Evolutionary conservation across 306 rosid genomes (phyloP), one percentile per base, ranked within the genome.

Genomic region (Medicago ruthenica): DNA sequence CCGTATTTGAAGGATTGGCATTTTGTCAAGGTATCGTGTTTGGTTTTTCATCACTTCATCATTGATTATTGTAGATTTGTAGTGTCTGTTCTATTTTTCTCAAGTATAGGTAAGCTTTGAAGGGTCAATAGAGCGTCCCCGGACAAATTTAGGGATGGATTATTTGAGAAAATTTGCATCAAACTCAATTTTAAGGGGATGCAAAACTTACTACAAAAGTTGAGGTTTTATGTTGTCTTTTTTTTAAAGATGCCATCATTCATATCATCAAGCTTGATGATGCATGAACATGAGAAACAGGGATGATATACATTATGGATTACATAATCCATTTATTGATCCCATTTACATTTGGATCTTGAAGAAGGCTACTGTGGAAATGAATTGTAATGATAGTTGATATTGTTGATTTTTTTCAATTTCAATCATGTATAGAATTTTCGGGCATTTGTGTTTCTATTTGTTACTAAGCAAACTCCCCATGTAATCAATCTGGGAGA

Each of bases 1-100:
- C 89, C 87, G 9, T 95, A 95, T 86, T 85, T 95, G 88, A 95
- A 95, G 89, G 97, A 95, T 80, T 95, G 99, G 97, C 99, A 95
- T 91, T 90, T 95, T 82, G 96, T 90, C 7, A 95, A 90, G 97
- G 99, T 92, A 69, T 50, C 15, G 18, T 41, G 61, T 74, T 64
- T 11, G 7, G 47, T 58, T 61, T 9, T 61, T 76, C 17, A 5
- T 34, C 27, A 24, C 15, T 70, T 76, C 47, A 50, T 13, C 37
- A 5, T 76, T 72, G 39, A n/a, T 76, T 45, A 31, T 41, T 18
- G 17, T 48, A 31, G 22, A 16, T 71, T 9, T 22, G 17, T 57
- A 17, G 40, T 0, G 39, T 5, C 7, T 21, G 21, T 14, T 3
- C 12, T 59, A 27, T 59, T 40, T 59, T 59, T 59, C 36, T 10